Percentiles rank a stretch among this genome's conserved stretches.
Evolutionary conservation across 495 filamentous ascomycete species (phyloP).

Genomic region (Penicillium robsamsonii): DNA sequence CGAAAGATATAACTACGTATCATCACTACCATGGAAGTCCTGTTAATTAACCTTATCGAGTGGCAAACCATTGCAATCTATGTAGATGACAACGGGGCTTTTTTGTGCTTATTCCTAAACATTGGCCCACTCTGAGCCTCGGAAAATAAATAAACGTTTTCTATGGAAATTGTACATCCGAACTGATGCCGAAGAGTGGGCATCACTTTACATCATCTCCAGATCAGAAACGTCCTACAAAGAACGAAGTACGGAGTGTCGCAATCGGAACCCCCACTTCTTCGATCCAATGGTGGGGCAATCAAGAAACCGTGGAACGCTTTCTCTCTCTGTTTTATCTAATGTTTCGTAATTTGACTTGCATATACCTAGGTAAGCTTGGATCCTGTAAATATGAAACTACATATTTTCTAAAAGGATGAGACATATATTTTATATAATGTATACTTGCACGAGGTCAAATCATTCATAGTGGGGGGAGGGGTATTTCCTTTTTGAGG

Average conservation of each 20-base stretch:
- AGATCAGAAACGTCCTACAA: neutral
- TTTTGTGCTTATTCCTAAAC: neutral
- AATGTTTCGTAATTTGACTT: neutral
- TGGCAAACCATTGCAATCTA: neutral
- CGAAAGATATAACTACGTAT: neutral
- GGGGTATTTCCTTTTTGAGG: conserved; percentile 2
- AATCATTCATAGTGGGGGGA: conserved; percentile 2
- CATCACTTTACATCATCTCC: neutral
- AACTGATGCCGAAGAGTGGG: neutral
- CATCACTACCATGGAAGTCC: neutral
- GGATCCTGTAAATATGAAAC: conserved; percentile 1
- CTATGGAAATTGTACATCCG: neutral
- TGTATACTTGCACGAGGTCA: neutral
- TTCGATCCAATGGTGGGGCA: conserved; percentile 9
- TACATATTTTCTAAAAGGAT: neutral
- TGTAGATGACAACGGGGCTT: neutral
- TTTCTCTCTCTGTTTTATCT: neutral
- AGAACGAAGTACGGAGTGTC: neutral
- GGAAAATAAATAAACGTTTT: neutral
- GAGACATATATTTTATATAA: neutral
- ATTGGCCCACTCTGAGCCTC: neutral
- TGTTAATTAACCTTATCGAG: conserved; percentile 2
- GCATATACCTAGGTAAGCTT: neutral
- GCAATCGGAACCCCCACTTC: conserved; percentile 2
- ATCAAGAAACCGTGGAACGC: neutral